Percentiles rank a stretch among this genome's conserved stretches.
phyloP scores from a whole-genome alignment of 495 filamentous ascomycete species.

The Xeromyces bisporus region DNA sequence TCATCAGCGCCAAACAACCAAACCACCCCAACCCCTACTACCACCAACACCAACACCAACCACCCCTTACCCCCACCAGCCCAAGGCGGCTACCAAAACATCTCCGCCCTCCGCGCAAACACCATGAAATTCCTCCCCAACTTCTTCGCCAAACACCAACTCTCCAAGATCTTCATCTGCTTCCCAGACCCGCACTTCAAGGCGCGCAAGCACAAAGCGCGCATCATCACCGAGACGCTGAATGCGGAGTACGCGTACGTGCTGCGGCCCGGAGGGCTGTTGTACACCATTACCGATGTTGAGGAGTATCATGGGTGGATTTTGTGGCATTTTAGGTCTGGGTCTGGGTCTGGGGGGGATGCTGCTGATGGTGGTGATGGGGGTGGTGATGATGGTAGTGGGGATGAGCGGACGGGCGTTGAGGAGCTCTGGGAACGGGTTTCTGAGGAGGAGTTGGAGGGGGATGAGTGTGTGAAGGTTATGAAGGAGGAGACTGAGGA shows the following conservation, averaged over 20 bases:
- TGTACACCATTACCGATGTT: constrained; percentile 96
- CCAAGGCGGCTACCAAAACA: constrained; percentile 56
- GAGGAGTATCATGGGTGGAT: constrained; percentile 91
- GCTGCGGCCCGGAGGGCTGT: constrained; percentile 59
- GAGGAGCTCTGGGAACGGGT: constrained; percentile 38
- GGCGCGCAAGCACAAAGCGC: constrained; percentile 84
- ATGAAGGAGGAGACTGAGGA: constrained; percentile 89
- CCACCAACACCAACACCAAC: constrained; percentile 17
- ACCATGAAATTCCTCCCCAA: constrained; percentile 98
- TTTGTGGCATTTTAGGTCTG: constrained; percentile 54
- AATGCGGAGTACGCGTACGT: constrained; percentile 89
- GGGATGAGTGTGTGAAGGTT: constrained; percentile 57
- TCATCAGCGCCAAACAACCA: background rate
- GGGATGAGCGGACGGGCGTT: constrained; percentile 20
- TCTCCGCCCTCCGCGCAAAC: constrained; percentile 73
- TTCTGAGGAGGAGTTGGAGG: constrained; percentile 45
- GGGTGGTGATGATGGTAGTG: constrained; percentile 7
- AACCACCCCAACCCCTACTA: background rate
- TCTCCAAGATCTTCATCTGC: constrained; percentile 87
- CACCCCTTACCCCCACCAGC: constrained; percentile 10
- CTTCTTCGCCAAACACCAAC: constrained; percentile 62
- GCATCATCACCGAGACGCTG: constrained; percentile 77
- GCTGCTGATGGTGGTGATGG: constrained; percentile 2
- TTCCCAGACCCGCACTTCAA: constrained; percentile 99
- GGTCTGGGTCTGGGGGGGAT: constrained; percentile 4